Conservation (phyloP, 495 filamentous ascomycete genomes). For the Lasiosphaeriaceae sp. region DNA sequence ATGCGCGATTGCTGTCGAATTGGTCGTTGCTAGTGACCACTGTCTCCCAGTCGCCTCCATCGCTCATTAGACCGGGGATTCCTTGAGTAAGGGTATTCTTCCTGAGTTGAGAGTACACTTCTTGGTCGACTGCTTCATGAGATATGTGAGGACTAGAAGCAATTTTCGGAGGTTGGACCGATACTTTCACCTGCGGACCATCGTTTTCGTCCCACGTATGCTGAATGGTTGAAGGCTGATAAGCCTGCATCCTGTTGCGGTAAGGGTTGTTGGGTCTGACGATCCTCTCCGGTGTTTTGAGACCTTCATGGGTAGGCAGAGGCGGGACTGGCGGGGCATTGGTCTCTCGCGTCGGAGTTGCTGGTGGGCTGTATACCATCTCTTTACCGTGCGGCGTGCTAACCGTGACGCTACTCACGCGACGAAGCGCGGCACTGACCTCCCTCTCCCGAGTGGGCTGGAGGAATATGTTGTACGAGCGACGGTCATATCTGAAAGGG, state of each 20-base stretch:
- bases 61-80: constrained; percentile 13
- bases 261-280: constrained; percentile 14
- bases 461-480: constrained; percentile 20
- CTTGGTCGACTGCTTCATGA: neutral
- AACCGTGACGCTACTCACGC: constrained; percentile 8
- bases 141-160: neutral
- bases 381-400: constrained; percentile 10
- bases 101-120: neutral
- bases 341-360: neutral
- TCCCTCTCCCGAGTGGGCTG: constrained; percentile 25
- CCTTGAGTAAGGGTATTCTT: neutral
- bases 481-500: constrained; percentile 30
- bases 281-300: neutral
- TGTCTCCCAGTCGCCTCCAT: constrained; percentile 28
- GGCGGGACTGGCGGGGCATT: constrained; percentile 4
- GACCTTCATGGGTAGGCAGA: neutral
- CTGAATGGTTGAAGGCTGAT: constrained; percentile 2
- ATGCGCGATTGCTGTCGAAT: constrained; percentile 26
- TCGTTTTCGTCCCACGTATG: constrained; percentile 11
- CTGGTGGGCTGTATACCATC: neutral
- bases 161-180: constrained; percentile 1
- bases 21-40: constrained; percentile 19
- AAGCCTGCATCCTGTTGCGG: constrained; percentile 11
- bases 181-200: constrained; percentile 11
- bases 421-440: constrained; percentile 23